Base-by-base conservation (phyloP, 805 yeast species). In the Teunomyces funiuensis region DNA sequence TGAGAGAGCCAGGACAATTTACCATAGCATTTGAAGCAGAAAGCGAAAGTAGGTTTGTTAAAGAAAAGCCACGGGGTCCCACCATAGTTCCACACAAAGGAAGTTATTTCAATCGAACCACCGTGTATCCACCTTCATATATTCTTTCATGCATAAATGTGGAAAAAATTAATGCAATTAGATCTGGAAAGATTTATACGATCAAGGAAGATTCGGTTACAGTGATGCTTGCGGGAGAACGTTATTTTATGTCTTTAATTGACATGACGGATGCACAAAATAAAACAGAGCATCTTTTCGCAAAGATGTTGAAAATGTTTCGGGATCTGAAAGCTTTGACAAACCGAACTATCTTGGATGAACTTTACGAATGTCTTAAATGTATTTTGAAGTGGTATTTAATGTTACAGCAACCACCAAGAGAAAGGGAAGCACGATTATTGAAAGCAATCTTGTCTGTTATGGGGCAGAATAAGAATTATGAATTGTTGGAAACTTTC, bases 21-120 rank as follows among this genome's bases (percentile, higher is more conserved):
- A 69, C 73, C 2, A 58, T 63, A 2, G 60, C 46, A 0, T 49
- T 62, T 37, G 75, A 69, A 45, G 67, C 60, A 0, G 74, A 68
- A 36, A 65, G 68, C 37, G 45, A 50, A 3, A 44, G 40, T 8
- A 49, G 42, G 16, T 57, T 47, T 29, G 47, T 53, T 2, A 42
- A 41, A 33, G 29, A 29, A 6, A 28, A 29, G 18, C 28, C 16
- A 22, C 8, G 20, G 33, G n/a, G 33, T 13, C 16, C 3, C n/a
- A 29, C 10, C 15, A 10, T n/a, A 11, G 11, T 20, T 6, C 38
- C 14, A 14, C 39, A 5, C n/a, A 22, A 8, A 18, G 19, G 8
- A 2, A 31, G 8, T 31, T 9, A 20, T 17, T n/a, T 26, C 14
- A 27, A 27, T 17, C 17, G 18, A 13, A 13, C 25, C 9, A 28